A percentile compares a stretch with the other conserved stretches of the same genome.
phyloP scores from a whole-genome alignment of 1,284 basidiomycete genomes.

The Apiotrichum akiyoshidainum region DNA sequence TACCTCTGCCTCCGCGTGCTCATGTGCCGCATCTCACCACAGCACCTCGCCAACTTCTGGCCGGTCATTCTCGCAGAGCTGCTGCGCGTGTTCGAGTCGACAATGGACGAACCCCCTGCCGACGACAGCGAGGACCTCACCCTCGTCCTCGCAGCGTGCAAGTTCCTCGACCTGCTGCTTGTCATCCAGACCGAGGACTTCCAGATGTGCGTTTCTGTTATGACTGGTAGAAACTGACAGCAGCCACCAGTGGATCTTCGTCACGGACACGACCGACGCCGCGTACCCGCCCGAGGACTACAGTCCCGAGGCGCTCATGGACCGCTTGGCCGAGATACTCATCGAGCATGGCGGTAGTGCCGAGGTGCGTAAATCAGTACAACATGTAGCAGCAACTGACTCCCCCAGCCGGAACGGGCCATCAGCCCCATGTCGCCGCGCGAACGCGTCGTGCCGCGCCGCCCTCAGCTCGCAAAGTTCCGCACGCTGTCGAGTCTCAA shows the following conservation, averaged over 20 bases:
- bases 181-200: conserved; percentile 95
- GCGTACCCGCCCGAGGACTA: conserved; percentile 81
- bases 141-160: conserved; percentile 81
- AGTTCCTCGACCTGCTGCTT: conserved; percentile 87
- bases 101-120: conserved; percentile 53
- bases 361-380: neutral
- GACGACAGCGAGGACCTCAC: conserved; percentile 80
- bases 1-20: conserved; percentile 90
- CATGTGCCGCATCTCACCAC: conserved; percentile 83
- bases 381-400: neutral
- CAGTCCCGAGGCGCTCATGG: conserved; percentile 81
- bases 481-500: conserved; percentile 73
- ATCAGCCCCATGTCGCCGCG: neutral
- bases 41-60: conserved; percentile 95
- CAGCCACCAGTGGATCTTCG: conserved; percentile 98
- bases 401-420: neutral
- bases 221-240: conserved; percentile 2
- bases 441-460: conserved; percentile 54
- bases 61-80: conserved; percentile 91
- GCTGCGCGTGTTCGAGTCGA: conserved; percentile 59
- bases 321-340: conserved; percentile 80
- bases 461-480: conserved; percentile 66
- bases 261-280: conserved; percentile 95
- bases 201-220: conserved; percentile 73
- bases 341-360: conserved; percentile 45